phyloP scores from a whole-genome alignment of 352 stramenopile species.

The Plasmopara viticola region DNA sequence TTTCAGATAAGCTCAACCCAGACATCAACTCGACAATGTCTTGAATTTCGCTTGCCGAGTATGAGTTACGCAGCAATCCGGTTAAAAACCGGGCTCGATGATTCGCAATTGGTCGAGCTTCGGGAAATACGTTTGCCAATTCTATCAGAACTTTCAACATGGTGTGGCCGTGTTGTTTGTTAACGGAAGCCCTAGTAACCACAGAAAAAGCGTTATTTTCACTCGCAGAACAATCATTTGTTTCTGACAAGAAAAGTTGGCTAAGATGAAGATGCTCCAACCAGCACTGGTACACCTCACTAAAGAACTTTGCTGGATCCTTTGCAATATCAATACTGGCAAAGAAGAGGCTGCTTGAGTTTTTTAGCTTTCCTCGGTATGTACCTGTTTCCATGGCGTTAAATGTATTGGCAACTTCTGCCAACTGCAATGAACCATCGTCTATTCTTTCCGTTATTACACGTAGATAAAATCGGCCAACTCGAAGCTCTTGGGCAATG shows the following conservation, averaged over 20 bases:
- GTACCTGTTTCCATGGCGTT: slow-evolving; percentile 34
- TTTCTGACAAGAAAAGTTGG: slow-evolving; percentile 28
- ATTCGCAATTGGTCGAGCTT: slow-evolving; percentile 34
- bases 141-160: slow-evolving; percentile 72
- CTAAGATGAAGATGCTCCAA: slow-evolving; percentile 62
- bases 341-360: slow-evolving; percentile 47
- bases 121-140: slow-evolving; percentile 50
- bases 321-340: slow-evolving; percentile 65
- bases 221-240: slow-evolving; percentile 30
- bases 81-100: slow-evolving; percentile 49
- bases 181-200: slow-evolving; percentile 8
- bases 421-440: slow-evolving; percentile 58
- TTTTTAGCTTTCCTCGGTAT: slow-evolving; percentile 38
- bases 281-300: slow-evolving; percentile 78
- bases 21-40: slow-evolving; percentile 63
- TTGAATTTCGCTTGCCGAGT: slow-evolving; percentile 44
- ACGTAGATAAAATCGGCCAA: slow-evolving; percentile 61
- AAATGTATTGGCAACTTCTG: slow-evolving; percentile 41
- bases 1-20: slow-evolving; percentile 37
- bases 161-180: slow-evolving; percentile 44
- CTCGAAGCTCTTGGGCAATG: slow-evolving; percentile 54
- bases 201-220: slow-evolving; percentile 22
- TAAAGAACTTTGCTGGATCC: slow-evolving; percentile 56
- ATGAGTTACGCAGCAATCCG: slow-evolving; percentile 45
- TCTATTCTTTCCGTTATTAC: slow-evolving; percentile 64